Base-by-base conservation (phyloP, 345 rosid genomes). In the Lepidium didymum region DNA sequence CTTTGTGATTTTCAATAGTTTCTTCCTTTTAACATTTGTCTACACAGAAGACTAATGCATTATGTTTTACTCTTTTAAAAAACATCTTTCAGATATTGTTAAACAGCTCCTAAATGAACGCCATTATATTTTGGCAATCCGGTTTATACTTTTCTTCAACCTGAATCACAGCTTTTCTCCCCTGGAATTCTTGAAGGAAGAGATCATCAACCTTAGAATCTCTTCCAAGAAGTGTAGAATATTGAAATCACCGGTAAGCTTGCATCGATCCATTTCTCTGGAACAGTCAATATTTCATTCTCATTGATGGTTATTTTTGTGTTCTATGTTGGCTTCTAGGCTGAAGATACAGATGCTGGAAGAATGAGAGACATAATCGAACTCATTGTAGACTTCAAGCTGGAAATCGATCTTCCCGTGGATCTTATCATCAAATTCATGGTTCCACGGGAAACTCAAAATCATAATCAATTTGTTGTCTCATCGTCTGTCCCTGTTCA, bases 391-490 rank as follows among this genome's bases (percentile, higher is more conserved):
- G 67, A 66, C 25, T 74, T 67, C 25, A 27, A 74, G 18, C 56
- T 74, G 49, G 77, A 73, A 12, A 60, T 73, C 4, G 51, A 73
- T 53, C 72, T 73, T 44, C 77, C 73, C 12, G 68, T 59, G 10
- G 67, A 60, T n/a, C 36, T 73, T 13, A 67, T 73, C 7, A 18
- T 35, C 27, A 73, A 52, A 23, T 73, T 73, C 23, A 67, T 73
- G 73, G 62, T 59, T 51, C 72, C 68, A 1, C 35, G 68, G 5
- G 67, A 43, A 19, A 42, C 4, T 73, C 72, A 7, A 19, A 63
- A 14, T 27, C 58, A 49, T 21, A 65, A 66, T 46, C 67, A 25
- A 42, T n/a, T 18, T 51, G 18, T 35, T 44, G 60, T 49, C 11
- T 50, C 53, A 21, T 58, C 72, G 18, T 16, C 33, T 43, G 44